Base-by-base conservation (phyloP, 2,329 filamentous ascomycete species). In the Rhynchosporium secalis region DNA sequence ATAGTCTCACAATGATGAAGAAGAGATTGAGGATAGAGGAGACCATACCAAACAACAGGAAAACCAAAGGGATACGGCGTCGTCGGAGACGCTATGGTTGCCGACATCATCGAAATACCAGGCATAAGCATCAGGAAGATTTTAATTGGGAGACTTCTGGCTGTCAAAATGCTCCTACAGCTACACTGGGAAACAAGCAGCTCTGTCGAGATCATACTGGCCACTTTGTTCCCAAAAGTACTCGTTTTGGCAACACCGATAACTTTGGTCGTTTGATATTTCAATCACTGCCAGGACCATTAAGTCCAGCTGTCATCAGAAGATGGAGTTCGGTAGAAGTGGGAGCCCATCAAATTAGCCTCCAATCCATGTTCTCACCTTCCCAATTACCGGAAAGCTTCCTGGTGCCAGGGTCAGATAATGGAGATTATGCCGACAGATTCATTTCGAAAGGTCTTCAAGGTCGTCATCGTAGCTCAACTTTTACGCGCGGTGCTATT, bases 321-420 rank as follows among this genome's bases (percentile, higher is more conserved):
- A 64, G 69, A 46, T 72, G 69, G 70, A 71, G 69, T 38, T 72
- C 69, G 10, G 65, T 71, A 15, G 68, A 70, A 57, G 58, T 70
- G 45, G 64, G 63, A 15, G 58, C 67, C 12, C 60, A 64, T 48
- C 58, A 56, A 28, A 43, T 47, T 3, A 4, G 12, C 28, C 56
- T 62, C 3, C 41, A 31, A 47, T 59, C 58, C 5, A 46, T 12
- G 7, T 54, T 62, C 47, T 12, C 20, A 55, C 26, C 20, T 13
- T 58, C 40, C 3, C 15, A 45, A 36, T 3, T 58, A 13, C 7
- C 47, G 15, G 36, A 41, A 56, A 10, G 28, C 9, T 38, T 10
- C 2, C 31, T 20, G 36, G 33, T 26, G 5, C 15, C n/a, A 6
- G 31, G 33, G 48, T 12, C 12, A 20, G 29, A 15, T 28, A 55